Evolutionary conservation across 2,329 filamentous ascomycete genomes (phyloP).

Genomic region (Laburnicola sp.): DNA sequence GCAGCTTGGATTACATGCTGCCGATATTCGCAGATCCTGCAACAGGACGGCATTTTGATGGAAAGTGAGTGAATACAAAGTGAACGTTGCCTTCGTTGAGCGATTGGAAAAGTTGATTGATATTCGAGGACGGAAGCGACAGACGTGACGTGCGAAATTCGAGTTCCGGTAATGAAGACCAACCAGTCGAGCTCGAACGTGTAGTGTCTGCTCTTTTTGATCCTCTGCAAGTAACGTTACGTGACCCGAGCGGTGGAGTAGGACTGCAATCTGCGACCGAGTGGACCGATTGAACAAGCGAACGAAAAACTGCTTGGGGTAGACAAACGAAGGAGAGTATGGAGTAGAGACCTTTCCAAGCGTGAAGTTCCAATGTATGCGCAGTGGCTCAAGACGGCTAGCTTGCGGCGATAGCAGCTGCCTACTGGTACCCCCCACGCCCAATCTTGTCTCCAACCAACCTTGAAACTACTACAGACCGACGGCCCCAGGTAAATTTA

Average conservation of each 20-base stretch:
- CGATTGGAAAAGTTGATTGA: background rate
- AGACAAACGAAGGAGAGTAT: conserved; percentile 1
- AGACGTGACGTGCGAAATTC: background rate
- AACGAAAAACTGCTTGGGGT: background rate
- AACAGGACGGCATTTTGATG: conserved; percentile 23
- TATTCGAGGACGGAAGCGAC: background rate
- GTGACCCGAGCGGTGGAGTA: conserved; percentile 5
- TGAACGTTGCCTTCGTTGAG: conserved; percentile 1
- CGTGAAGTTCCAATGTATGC: conserved; percentile 1
- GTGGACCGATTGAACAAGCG: conserved; percentile 5
- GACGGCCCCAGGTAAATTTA: conserved; percentile 2
- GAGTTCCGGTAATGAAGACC: background rate
- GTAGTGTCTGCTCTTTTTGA: background rate
- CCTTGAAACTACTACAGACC: too few species aligned
- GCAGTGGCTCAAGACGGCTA: background rate
- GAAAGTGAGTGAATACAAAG: conserved; percentile 1
- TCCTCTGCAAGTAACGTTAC: conserved; percentile 1
- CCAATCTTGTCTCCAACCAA: background rate
- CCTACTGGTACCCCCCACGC: background rate
- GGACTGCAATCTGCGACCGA: conserved; percentile 13
- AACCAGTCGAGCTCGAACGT: background rate
- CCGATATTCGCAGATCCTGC: conserved; percentile 34
- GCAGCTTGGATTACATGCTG: conserved; percentile 22
- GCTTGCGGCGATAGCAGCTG: background rate
- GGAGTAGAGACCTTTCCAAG: background rate